Evolutionary conservation across 2,329 filamentous ascomycete species (phyloP).

Genomic region (Penicillium polonicum): DNA sequence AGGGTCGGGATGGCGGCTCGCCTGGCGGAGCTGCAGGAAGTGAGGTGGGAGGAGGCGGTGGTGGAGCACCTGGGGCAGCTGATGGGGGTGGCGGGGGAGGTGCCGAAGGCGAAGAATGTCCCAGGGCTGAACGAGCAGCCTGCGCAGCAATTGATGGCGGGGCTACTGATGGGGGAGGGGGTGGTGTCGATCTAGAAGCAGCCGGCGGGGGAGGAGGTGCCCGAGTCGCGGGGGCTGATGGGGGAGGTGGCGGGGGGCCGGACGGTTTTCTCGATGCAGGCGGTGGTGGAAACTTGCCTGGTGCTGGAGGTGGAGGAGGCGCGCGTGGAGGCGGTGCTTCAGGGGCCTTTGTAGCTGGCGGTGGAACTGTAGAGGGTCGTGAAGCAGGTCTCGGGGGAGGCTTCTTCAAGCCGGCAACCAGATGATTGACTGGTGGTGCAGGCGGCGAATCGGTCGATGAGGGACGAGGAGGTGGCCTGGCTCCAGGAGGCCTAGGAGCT

Average conservation of each 20-base stretch:
- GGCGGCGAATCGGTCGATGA: conserved; percentile 50
- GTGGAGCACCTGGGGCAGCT: conserved; percentile 48
- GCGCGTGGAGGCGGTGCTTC: conserved; percentile 54
- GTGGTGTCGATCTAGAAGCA: conserved; percentile 48
- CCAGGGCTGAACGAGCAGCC: conserved; percentile 59
- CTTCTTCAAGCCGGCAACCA: conserved; percentile 60
- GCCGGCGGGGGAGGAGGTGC: conserved; percentile 43
- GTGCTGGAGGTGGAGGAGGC: conserved; percentile 63
- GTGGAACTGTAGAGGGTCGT: conserved; percentile 61
- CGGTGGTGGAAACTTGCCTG: conserved; percentile 53
- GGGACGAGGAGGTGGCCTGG: conserved; percentile 47
- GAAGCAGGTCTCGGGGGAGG: conserved; percentile 49
- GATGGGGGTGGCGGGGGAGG: conserved; percentile 49
- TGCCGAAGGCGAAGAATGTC: conserved; percentile 41
- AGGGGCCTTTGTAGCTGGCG: conserved; percentile 53
- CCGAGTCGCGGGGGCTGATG: conserved; percentile 45
- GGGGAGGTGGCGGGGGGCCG: conserved; percentile 46
- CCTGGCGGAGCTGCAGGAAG: conserved; percentile 41
- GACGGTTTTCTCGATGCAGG: conserved; percentile 60
- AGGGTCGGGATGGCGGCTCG: conserved; percentile 45
- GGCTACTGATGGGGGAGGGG: conserved; percentile 18
- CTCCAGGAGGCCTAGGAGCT: conserved; percentile 57
- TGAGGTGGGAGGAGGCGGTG: conserved; percentile 35
- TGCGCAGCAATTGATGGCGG: conserved; percentile 54
- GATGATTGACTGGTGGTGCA: conserved; percentile 53